A percentile compares a stretch with the other conserved stretches of the same genome.
These are phyloP conservation scores for Sclerotinia glacialis DNA, from an alignment of 2,329 filamentous ascomycete genomes.

Conservation along the genomic window DNA sequence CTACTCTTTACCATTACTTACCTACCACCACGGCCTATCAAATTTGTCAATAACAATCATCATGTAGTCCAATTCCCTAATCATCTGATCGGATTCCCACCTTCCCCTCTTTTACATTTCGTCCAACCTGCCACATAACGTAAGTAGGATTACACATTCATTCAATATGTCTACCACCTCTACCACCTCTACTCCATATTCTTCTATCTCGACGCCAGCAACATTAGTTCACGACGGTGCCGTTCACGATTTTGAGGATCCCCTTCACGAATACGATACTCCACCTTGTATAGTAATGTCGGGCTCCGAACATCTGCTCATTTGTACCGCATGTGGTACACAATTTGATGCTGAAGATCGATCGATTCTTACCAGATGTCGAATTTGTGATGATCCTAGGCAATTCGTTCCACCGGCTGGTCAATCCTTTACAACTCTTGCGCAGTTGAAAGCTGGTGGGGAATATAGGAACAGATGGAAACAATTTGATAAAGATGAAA, in stretches of 20 bases:
- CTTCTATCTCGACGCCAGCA: constrained; percentile 14
- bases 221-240: constrained; percentile 18
- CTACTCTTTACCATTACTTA: too few relatives aligned
- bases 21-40: neutral
- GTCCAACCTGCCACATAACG: neutral
- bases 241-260: constrained; percentile 26
- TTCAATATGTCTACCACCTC: constrained; percentile 15
- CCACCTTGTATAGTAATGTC: constrained; percentile 25
- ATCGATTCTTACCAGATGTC: constrained; percentile 53
- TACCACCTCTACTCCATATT: constrained; percentile 4
- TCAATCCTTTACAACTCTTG: constrained; percentile 64
- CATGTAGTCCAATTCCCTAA: neutral
- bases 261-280: constrained; percentile 28
- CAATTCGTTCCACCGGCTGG: constrained; percentile 65
- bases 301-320: constrained; percentile 44
- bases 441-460: constrained; percentile 41
- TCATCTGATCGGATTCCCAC: constrained; percentile 8
- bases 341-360: constrained; percentile 59
- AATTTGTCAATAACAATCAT: neutral
- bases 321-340: constrained; percentile 69
- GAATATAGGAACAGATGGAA: constrained; percentile 54
- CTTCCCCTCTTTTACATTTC: constrained; percentile 1
- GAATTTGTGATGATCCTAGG: constrained; percentile 71
- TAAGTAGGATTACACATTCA: neutral
- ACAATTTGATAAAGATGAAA: constrained; percentile 45